Conservation (phyloP, 768 basidiomycete genomes). For the Lactarius sanguifluus region DNA sequence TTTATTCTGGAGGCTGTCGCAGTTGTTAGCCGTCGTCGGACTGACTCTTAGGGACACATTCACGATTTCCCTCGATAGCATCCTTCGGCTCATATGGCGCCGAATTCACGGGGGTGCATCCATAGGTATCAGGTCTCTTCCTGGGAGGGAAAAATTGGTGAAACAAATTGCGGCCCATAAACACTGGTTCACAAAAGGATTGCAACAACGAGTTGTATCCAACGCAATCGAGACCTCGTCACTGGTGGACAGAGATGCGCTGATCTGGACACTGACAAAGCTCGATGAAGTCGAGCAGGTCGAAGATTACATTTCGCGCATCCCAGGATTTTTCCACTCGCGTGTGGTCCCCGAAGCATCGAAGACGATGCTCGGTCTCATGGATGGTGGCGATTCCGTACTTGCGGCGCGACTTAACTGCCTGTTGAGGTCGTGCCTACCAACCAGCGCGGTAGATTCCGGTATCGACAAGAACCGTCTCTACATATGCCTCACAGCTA, state of each 20-base stretch:
- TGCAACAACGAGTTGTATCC: constrained; percentile 1
- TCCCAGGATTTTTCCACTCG: constrained; percentile 14
- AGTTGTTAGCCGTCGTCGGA: background rate
- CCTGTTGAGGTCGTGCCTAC: constrained; percentile 1
- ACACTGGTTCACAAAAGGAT: background rate
- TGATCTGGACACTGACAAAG: constrained; percentile 11
- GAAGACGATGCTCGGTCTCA: constrained; percentile 5
- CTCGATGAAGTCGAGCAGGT: constrained; percentile 7
- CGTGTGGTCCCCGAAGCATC: constrained; percentile 4
- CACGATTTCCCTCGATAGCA: background rate
- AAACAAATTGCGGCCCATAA: constrained; percentile 1
- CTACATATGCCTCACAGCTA: constrained; percentile 1
- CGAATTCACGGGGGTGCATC: background rate
- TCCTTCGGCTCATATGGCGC: background rate
- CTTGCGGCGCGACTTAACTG: constrained; percentile 6
- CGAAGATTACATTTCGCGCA: constrained; percentile 3
- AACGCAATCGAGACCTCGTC: constrained; percentile 4
- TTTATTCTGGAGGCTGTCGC: background rate
- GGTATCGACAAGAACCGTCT: background rate
- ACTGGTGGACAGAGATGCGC: constrained; percentile 7
- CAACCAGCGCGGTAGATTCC: background rate
- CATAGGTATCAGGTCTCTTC: background rate
- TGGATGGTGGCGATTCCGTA: constrained; percentile 8
- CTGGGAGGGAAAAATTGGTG: background rate
- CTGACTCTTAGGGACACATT: background rate